phyloP scores from a whole-genome alignment of 176 grass and related monocot species.

The Phoenix roebelenii region DNA sequence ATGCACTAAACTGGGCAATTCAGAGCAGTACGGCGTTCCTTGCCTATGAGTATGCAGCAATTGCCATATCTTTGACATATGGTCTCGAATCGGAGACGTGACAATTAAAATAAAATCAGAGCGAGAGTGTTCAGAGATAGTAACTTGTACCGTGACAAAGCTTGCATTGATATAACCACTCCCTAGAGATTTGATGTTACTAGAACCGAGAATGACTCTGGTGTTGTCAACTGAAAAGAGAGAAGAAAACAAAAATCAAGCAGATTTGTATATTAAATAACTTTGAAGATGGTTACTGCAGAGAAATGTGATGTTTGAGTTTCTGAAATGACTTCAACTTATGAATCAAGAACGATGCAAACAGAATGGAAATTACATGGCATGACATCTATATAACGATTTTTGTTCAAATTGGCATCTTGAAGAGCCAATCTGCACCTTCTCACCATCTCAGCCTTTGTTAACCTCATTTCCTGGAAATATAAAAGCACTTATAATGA shows the following conservation, averaged over 20 bases:
- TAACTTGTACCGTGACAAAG: constrained; percentile 47
- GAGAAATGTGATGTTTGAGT: too few species aligned
- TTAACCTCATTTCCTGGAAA: constrained; percentile 28
- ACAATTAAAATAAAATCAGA: too few species aligned
- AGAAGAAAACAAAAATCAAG: constrained; percentile 5
- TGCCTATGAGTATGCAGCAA: too few species aligned
- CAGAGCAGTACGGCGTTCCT: too few species aligned
- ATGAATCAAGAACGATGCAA: constrained; percentile 14
- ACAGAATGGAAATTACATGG: constrained; percentile 39
- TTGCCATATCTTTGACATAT: too few species aligned
- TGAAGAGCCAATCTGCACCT: constrained; percentile 36
- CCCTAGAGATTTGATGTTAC: constrained; percentile 12
- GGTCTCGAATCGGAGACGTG: too few species aligned
- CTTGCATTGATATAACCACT: constrained; percentile 88
- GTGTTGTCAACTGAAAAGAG: constrained; percentile 43
- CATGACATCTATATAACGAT: constrained; percentile 78
- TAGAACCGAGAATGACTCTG: constrained; percentile 31
- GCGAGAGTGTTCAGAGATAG: background rate
- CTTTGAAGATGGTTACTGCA: background rate
- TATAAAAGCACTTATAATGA: too few species aligned
- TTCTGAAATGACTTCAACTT: background rate
- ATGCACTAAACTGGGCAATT: too few species aligned
- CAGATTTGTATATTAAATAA: background rate
- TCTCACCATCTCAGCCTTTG: constrained; percentile 31
- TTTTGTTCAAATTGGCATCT: constrained; percentile 53